These are phyloP conservation scores for Spathaspora gorwiae DNA, from an alignment of 805 yeast species.

Conservation along the genomic window DNA sequence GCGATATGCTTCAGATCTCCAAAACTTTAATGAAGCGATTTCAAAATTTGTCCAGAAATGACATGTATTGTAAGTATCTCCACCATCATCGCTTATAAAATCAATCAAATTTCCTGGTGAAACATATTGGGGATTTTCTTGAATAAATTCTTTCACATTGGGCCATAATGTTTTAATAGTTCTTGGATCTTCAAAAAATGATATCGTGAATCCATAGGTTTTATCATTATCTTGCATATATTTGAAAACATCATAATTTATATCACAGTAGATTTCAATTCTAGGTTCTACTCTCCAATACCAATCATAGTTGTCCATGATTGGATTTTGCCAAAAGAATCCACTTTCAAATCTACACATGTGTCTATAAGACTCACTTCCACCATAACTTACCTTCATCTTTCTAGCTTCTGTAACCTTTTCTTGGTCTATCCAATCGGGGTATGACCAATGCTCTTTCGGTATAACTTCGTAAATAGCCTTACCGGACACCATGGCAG, in stretches of 20 bases:
- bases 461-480: constrained; percentile 79
- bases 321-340: constrained; percentile 75
- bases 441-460: constrained; percentile 83
- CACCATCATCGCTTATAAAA: constrained; percentile 66
- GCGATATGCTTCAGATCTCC: constrained; percentile 68
- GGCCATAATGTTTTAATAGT: constrained; percentile 88
- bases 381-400: constrained; percentile 70
- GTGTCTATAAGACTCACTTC: constrained; percentile 73
- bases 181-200: constrained; percentile 74
- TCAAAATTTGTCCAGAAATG: constrained; percentile 93
- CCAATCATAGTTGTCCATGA: constrained; percentile 73
- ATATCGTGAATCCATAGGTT: constrained; percentile 82
- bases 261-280: constrained; percentile 74
- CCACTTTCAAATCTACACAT: constrained; percentile 94
- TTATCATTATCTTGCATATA: constrained; percentile 72
- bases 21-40: constrained; percentile 67
- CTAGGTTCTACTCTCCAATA: constrained; percentile 96
- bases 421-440: constrained; percentile 72
- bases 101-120: constrained; percentile 63
- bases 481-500: constrained; percentile 67
- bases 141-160: constrained; percentile 62
- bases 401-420: constrained; percentile 63
- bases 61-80: constrained; percentile 70
- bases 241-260: constrained; percentile 82
- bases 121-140: constrained; percentile 54